Percentiles rank a stretch among this genome's conserved stretches.
phyloP scores from a whole-genome alignment of 2,329 filamentous ascomycete species.

The Fusarium sp. region DNA sequence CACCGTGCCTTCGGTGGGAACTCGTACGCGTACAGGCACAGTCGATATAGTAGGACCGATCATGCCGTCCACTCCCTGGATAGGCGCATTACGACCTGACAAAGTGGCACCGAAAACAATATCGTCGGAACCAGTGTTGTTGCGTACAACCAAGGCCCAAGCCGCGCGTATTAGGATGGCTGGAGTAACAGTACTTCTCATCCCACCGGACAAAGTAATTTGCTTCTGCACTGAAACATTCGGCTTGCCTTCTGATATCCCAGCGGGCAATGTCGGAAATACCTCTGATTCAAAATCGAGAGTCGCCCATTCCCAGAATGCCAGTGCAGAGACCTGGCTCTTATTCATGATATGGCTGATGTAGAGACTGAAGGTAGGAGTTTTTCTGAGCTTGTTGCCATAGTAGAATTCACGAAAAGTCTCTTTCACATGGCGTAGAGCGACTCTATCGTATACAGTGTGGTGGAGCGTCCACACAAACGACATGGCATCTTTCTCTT shows the following conservation, averaged over 20 bases:
- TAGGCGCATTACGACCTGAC: constrained; percentile 50
- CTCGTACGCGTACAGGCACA: neutral
- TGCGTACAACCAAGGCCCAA: constrained; percentile 10
- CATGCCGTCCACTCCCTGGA: constrained; percentile 5
- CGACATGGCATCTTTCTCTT: neutral
- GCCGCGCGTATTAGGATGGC: constrained; percentile 4
- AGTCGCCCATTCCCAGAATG: constrained; percentile 15
- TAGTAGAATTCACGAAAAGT: constrained; percentile 2
- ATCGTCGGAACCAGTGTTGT: constrained; percentile 56
- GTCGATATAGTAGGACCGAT: constrained; percentile 1
- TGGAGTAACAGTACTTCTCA: neutral
- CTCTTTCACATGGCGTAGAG: constrained; percentile 2
- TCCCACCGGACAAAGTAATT: no score
- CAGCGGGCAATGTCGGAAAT: constrained; percentile 1
- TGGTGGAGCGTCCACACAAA: constrained; percentile 15
- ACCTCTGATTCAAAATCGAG: constrained; percentile 7
- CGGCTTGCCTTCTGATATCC: neutral
- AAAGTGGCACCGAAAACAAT: constrained; percentile 57
- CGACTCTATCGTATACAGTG: constrained; percentile 4
- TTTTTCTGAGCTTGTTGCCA: neutral
- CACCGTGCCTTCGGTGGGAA: neutral
- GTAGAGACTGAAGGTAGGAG: neutral
- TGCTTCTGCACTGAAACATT: neutral
- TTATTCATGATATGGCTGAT: neutral
- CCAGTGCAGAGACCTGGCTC: constrained; percentile 3